Evolutionary conservation across 352 stramenopile genomes (phyloP), one percentile per base, ranked within the genome.

Genomic region (Pythium utonaiense): DNA sequence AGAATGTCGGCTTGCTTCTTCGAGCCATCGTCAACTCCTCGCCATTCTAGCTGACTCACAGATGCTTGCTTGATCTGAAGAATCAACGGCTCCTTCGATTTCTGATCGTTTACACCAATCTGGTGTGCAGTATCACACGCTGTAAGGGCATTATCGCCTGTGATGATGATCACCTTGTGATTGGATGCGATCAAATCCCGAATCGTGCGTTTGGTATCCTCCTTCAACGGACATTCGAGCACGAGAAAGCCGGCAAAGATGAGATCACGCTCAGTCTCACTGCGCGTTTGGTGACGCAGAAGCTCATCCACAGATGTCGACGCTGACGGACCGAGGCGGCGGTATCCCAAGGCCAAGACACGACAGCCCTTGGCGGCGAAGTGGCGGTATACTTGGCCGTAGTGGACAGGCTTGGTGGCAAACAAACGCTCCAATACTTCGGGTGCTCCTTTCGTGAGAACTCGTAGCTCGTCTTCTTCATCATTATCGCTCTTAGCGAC

Each of bases 401-500:
- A 99, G 40, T 92, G 74, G 2, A 50, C 13, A 4, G 93, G 92
- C 16, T 90, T 76, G n/a, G 76, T 64, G 16, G 67, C 61, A 6
- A 98, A 75, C 25, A 98, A 71, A 1, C 62, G 36, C 38, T 89
- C 77, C 8, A 98, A 59, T 7, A 86, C 85, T 69, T 99, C 96
- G 6, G 96, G 96, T 6, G 95, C 94, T 49, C 96, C 96, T 74
- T 99, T 99, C n/a, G 89, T 83, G 19, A 98, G 70, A 24, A 89
- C 57, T 7, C 70, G 71, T 9, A 63, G 19, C 50, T 79, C 69
- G 7, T 70, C 58, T 9, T 36, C 22, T 60, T 66, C 69, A 17
- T 77, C 71, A 22, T 69, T 78, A 36, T 80, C 65, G 16, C 60
- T 30, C 31, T 77, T 75, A 1, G 41, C 30, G 8, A 80, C 33